Evolutionary conservation across 192 early-diverging fungal genomes (phyloP).

Genomic region (Rhizoclosmatium globosum): DNA sequence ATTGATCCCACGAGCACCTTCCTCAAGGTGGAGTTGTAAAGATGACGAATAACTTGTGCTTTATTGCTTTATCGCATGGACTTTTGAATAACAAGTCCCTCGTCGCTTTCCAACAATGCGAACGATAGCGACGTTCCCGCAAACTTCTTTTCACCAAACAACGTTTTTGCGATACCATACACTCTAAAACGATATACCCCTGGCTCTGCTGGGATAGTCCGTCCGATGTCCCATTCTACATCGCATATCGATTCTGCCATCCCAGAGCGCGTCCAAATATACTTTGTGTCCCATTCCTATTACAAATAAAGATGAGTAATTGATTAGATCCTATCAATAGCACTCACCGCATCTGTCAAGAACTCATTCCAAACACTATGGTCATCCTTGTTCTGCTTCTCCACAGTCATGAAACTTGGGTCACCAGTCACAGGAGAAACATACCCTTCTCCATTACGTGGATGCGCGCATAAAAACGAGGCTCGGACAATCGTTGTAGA

Average conservation of each 20-base stretch:
- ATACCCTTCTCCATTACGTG: constrained; percentile 47
- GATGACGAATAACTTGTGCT: too few species aligned
- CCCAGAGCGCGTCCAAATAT: constrained; percentile 47
- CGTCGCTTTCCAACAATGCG: too few species aligned
- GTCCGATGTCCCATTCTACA: constrained; percentile 47
- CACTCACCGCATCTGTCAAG: constrained; percentile 43
- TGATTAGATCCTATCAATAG: neutral
- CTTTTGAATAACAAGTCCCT: too few species aligned
- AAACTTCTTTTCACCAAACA: constrained; percentile 28
- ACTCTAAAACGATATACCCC: constrained; percentile 52
- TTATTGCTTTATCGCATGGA: too few species aligned
- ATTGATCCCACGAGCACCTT: too few species aligned
- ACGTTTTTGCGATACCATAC: constrained; percentile 33
- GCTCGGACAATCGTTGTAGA: constrained; percentile 38
- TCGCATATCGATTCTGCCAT: constrained; percentile 46
- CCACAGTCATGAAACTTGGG: constrained; percentile 50
- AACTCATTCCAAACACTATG: constrained; percentile 41
- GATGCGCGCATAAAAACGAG: constrained; percentile 56
- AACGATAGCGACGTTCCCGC: too few species aligned
- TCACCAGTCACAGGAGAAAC: constrained; percentile 16
- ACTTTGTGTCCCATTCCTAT: constrained; percentile 55
- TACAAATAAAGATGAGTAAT: neutral
- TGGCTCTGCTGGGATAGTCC: constrained; percentile 27
- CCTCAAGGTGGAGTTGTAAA: too few species aligned
- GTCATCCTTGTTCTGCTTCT: constrained; percentile 30